These are phyloP conservation scores for Yarrowia porcina DNA, from an alignment of 805 yeast genomes.

Conservation along the genomic window DNA sequence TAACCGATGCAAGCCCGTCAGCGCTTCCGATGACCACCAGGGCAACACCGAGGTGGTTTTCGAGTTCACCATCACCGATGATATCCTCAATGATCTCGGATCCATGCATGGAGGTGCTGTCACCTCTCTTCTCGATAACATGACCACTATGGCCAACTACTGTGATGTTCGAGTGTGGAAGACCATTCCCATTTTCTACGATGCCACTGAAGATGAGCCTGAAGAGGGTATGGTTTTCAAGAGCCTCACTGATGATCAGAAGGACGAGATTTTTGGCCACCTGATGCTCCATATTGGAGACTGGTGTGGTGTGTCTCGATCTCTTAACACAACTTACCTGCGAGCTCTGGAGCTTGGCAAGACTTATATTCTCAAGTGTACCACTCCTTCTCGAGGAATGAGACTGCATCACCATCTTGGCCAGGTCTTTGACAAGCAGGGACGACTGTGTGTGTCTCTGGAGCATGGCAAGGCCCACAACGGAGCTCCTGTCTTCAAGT, in stretches of 20 bases:
- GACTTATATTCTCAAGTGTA: constrained; percentile 1
- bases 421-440: constrained; percentile 16
- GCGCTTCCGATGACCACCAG: constrained; percentile 13
- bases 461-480: constrained; percentile 25
- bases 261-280: constrained; percentile 18
- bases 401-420: constrained; percentile 17
- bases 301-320: constrained; percentile 25
- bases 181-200: constrained; percentile 23
- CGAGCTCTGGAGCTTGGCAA: constrained; percentile 17
- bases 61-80: constrained; percentile 22
- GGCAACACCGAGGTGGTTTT: constrained; percentile 19
- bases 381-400: constrained; percentile 25
- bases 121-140: constrained; percentile 16
- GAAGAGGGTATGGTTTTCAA: constrained; percentile 13
- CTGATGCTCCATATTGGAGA: constrained; percentile 19
- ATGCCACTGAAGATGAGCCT: constrained; percentile 21
- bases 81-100: constrained; percentile 23
- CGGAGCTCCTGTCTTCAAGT: constrained; percentile 19
- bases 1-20: constrained; percentile 3
- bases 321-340: constrained; percentile 21
- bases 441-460: constrained; percentile 10
- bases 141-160: constrained; percentile 25
- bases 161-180: constrained; percentile 23
- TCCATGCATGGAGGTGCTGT: constrained; percentile 26
- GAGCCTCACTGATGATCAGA: constrained; percentile 12